Evolutionary conservation across 2,329 filamentous ascomycete genomes (phyloP).

Genomic region (Pseudonectria foliicola): DNA sequence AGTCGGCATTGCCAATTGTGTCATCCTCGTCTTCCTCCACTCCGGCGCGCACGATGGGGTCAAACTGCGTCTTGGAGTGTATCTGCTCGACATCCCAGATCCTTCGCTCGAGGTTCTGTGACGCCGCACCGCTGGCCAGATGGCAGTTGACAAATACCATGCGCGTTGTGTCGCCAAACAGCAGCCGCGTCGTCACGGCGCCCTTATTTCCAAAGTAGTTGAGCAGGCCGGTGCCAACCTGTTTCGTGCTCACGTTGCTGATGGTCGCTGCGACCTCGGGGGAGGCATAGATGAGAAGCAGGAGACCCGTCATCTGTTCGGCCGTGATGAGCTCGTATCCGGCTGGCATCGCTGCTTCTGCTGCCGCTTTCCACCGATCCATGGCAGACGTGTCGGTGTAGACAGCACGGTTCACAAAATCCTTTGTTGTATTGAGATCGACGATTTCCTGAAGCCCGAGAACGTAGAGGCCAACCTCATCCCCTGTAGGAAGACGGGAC

Average conservation of each 20-base stretch:
- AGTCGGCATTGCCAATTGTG: constrained; percentile 81
- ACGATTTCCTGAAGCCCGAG: constrained; percentile 89
- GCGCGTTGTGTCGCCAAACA: constrained; percentile 83
- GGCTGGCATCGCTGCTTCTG: constrained; percentile 65
- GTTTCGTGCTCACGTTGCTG: constrained; percentile 72
- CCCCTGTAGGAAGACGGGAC: constrained; percentile 45
- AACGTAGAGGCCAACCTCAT: constrained; percentile 81
- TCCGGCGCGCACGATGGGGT: constrained; percentile 60
- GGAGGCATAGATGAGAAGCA: constrained; percentile 80
- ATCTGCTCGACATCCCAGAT: constrained; percentile 89
- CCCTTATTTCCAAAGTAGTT: constrained; percentile 97
- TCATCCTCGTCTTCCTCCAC: constrained; percentile 59
- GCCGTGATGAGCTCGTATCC: constrained; percentile 72
- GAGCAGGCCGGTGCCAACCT: constrained; percentile 81
- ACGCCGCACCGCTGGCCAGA: constrained; percentile 78
- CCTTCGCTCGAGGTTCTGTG: constrained; percentile 68
- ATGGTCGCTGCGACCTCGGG: constrained; percentile 67
- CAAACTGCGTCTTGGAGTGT: constrained; percentile 66
- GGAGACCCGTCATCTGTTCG: constrained; percentile 79
- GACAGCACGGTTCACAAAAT: constrained; percentile 59
- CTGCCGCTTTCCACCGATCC: constrained; percentile 72
- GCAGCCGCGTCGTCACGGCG: constrained; percentile 70
- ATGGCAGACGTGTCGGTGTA: constrained; percentile 67
- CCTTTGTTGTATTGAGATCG: constrained; percentile 70
- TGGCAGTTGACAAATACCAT: constrained; percentile 90